Percentiles rank a stretch among this genome's conserved stretches.
phyloP scores from a whole-genome alignment of 2,329 filamentous ascomycete species.

The Dactylellina sp. region DNA sequence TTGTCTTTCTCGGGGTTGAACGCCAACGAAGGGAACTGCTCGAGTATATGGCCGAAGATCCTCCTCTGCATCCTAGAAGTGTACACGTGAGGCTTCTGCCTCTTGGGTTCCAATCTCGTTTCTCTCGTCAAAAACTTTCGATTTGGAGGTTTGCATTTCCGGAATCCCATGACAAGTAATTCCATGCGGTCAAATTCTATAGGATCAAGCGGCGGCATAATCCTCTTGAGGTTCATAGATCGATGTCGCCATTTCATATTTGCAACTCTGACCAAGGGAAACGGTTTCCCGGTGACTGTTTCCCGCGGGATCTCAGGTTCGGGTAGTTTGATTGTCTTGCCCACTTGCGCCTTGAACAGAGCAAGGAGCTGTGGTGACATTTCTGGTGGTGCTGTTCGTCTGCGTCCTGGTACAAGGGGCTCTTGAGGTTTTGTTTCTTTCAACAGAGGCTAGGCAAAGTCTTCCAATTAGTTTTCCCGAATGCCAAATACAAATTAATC shows the following conservation, averaged over 20 bases:
- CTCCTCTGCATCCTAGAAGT: conserved; percentile 58
- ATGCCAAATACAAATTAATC: too few species aligned
- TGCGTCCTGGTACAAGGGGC: conserved; percentile 56
- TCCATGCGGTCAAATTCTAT: conserved; percentile 56
- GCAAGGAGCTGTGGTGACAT: conserved; percentile 53
- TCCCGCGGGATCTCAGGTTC: conserved; percentile 58
- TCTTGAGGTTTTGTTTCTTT: conserved; percentile 49
- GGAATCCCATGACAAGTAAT: conserved; percentile 56
- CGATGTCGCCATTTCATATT: conserved; percentile 58
- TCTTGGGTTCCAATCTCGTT: conserved; percentile 34
- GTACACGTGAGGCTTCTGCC: conserved; percentile 50
- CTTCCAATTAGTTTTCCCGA: background rate
- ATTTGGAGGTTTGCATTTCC: conserved; percentile 53
- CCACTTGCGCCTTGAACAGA: conserved; percentile 56
- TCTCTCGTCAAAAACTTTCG: conserved; percentile 49
- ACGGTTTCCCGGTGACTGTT: conserved; percentile 57
- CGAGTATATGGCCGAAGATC: conserved; percentile 57
- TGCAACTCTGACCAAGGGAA: conserved; percentile 56
- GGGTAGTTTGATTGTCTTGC: conserved; percentile 46
- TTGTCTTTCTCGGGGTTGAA: conserved; percentile 14
- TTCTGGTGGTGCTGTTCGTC: conserved; percentile 52
- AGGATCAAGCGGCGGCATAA: conserved; percentile 56
- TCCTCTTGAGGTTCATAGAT: conserved; percentile 47
- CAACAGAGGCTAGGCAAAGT: conserved; percentile 13
- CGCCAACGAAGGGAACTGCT: conserved; percentile 48